Conservation (phyloP, 1,139 yeast species). For the Geotrichum armillariae region DNA sequence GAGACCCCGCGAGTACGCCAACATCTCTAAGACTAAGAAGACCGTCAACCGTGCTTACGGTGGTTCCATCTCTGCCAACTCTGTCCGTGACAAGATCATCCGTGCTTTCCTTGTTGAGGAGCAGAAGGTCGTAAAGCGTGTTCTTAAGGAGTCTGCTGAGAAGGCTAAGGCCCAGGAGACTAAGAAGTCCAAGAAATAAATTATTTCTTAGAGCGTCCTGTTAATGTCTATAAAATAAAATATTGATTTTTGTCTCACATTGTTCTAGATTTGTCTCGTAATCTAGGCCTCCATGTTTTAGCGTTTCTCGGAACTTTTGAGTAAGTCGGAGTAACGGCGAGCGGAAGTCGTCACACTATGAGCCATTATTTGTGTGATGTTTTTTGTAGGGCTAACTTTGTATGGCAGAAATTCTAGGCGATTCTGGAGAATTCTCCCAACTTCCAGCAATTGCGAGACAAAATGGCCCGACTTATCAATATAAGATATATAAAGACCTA, state of each 20-base stretch:
- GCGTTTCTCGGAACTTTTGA: too few species aligned
- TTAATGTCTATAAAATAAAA: constrained; percentile 17
- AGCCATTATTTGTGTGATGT: too few species aligned
- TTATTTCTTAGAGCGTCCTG: constrained; percentile 4
- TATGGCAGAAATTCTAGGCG: neutral
- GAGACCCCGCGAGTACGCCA: constrained; percentile 98
- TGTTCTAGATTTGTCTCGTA: too few species aligned
- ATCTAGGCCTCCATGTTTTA: too few species aligned
- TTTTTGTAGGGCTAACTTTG: too few species aligned
- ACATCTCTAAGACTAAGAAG: constrained; percentile 93
- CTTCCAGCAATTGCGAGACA: neutral
- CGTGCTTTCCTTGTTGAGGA: constrained; percentile 99
- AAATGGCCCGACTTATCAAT: neutral
- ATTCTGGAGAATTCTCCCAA: constrained; percentile 11
- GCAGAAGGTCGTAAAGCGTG: constrained; percentile 99
- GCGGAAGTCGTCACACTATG: too few species aligned
- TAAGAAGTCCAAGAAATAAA: constrained; percentile 30
- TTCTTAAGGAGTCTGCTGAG: constrained; percentile 90
- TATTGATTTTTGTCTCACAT: constrained; percentile 1
- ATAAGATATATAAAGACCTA: neutral
- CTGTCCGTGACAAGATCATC: constrained; percentile 97
- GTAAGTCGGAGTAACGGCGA: too few species aligned
- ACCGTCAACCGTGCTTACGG: constrained; percentile 99
- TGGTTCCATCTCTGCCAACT: constrained; percentile 98
- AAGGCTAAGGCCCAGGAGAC: constrained; percentile 66